phyloP scores from a whole-genome alignment of 495 filamentous ascomycete genomes.

The Penicillium manginii region DNA sequence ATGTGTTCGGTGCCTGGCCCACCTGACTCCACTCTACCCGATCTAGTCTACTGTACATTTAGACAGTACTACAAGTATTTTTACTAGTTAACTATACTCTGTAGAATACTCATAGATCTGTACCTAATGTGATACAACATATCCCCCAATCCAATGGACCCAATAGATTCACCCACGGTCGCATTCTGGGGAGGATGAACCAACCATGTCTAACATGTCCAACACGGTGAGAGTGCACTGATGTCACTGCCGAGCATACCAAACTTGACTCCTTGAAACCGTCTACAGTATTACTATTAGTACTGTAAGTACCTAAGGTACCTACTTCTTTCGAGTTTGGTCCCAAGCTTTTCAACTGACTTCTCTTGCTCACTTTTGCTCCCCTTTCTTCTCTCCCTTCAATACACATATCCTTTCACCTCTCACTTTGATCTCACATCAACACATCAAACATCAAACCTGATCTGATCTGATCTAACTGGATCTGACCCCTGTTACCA shows the following conservation, averaged over 20 bases:
- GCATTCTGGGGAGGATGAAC: constrained; percentile 4
- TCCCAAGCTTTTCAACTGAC: not conserved
- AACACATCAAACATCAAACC: too few relatives aligned
- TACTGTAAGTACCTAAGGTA: too few relatives aligned
- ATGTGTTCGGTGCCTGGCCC: constrained; percentile 3
- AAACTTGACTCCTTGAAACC: constrained; percentile 1
- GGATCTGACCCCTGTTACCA: not conserved
- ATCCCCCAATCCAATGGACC: not conserved
- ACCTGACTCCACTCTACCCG: not conserved
- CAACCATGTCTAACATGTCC: constrained; percentile 2
- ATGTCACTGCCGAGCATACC: constrained; percentile 16
- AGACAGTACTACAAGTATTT: not conserved
- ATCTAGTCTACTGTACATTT: too few relatives aligned
- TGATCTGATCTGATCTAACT: not conserved
- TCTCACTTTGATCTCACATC: not conserved
- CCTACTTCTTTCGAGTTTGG: too few relatives aligned
- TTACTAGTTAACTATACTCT: too few relatives aligned
- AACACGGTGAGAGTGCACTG: constrained; percentile 7
- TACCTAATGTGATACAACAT: not conserved
- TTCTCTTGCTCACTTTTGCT: not conserved
- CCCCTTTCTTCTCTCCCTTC: not conserved
- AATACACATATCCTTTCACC: not conserved
- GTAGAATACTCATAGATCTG: not conserved
- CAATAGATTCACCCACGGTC: constrained; percentile 1
- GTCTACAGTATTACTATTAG: not conserved